Base-by-base conservation (phyloP, 352 stramenopile genomes). In the Phytophthora cryptogea region DNA sequence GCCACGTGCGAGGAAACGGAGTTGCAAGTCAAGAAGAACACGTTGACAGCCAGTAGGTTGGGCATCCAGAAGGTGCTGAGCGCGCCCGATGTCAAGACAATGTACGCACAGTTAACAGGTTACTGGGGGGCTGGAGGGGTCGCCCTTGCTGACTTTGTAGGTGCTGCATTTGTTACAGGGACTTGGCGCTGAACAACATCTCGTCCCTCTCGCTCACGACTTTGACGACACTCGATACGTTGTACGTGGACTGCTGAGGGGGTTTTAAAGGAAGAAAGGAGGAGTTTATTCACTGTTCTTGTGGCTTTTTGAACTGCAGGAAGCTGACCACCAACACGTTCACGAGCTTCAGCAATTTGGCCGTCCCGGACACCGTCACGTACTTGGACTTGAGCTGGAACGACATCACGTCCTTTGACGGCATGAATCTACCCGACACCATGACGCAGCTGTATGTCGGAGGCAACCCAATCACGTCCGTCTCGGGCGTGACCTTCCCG, bases 361-460 rank as follows among this genome's bases (percentile, higher is more conserved):
- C 53, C 20, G 37, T 88, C 14, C 76, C 78, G 2, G 54, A 68
- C 26, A 63, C 59, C 1, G 44, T 88, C 54, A 74, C 65, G 50
- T 54, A 60, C 11, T 46, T 88, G 69, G 82, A 81, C 43, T 43
- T 90, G 66, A 92, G 83, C 53, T 90, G 76, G 76, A 92, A 90
- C 54, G 37, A 45, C 26, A 71, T 92, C 28, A 50, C 66, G 27
- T 80, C 75, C 0, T 92, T 92, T 41, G 64, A 83, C 16, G 77
- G 63, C 54, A 83, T 92, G 63, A 65, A n/a, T 10, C 58, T 90
- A 17, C 79, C 83, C 0, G 52, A 59, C 37, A 60, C 67, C 2
- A 70, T 90, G 59, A 76, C 59, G 32, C 60, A 89, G 31, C 49
- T 92, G 9, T 90, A 74, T 42, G 43, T 90, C 0, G 83, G 83